These are phyloP conservation scores for Solanum ossicruentum DNA, from an alignment of 257 asterid genomes.

Conservation along the genomic window DNA sequence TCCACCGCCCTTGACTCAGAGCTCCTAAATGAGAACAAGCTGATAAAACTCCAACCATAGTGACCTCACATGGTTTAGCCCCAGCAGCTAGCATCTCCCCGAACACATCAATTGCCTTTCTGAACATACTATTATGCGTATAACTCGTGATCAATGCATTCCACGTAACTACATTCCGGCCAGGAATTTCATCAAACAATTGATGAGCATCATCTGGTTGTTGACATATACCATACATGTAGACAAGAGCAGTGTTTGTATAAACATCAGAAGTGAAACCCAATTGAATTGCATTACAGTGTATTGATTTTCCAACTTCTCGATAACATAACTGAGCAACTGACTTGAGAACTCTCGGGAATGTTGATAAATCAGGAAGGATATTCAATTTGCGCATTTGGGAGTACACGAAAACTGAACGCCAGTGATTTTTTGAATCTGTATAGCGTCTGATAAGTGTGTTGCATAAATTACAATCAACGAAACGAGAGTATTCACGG, in stretches of 20 bases:
- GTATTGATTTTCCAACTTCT: constrained; percentile 7
- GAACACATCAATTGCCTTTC: constrained; percentile 15
- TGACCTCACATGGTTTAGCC: constrained; percentile 7
- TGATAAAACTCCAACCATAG: constrained; percentile 14
- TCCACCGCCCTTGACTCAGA: constrained; percentile 8
- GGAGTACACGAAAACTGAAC: constrained; percentile 1
- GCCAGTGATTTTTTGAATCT: not conserved
- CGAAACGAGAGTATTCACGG: not conserved
- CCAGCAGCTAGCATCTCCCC: constrained; percentile 9
- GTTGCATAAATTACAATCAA: not conserved
- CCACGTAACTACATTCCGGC: constrained; percentile 15
- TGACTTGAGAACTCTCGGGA: constrained; percentile 14
- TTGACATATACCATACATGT: not conserved
- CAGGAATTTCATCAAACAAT: constrained; percentile 16
- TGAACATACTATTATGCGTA: constrained; percentile 15
- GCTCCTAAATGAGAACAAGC: constrained; percentile 22
- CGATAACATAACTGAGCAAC: not conserved
- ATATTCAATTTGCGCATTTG: constrained; percentile 15
- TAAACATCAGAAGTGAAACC: constrained; percentile 11
- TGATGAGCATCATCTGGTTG: constrained; percentile 3
- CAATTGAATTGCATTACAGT: constrained; percentile 6
- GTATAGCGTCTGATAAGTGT: constrained; percentile 1
- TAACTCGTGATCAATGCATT: constrained; percentile 21
- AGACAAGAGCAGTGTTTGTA: not conserved
- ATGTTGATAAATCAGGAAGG: constrained; percentile 14